Percentiles rank a stretch among this genome's conserved stretches.
These are phyloP conservation scores for Perkinsus olseni DNA, from an alignment of 169 alveolate species.

Conservation along the genomic window DNA sequence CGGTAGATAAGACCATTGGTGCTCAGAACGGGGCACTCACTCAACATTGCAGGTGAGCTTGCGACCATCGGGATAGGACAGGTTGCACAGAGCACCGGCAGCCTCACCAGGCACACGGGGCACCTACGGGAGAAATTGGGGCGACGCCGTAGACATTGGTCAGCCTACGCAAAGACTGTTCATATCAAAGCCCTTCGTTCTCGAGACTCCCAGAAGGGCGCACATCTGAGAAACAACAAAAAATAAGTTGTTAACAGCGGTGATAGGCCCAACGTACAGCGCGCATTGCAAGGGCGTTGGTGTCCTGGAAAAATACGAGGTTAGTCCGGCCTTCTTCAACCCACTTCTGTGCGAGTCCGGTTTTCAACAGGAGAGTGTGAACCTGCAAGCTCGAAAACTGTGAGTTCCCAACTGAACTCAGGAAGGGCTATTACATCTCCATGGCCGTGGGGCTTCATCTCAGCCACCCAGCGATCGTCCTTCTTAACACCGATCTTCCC, in stretches of 20 bases:
- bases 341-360: background rate
- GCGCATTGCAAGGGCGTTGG: background rate
- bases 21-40: background rate
- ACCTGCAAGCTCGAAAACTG: background rate
- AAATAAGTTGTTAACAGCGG: background rate
- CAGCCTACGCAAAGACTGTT: background rate
- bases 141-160: background rate
- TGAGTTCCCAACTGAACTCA: too few relatives aligned
- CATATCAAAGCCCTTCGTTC: background rate
- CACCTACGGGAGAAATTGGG: background rate
- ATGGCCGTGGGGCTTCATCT: constrained; percentile 90
- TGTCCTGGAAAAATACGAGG: background rate
- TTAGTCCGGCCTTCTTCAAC: background rate
- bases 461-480: constrained; percentile 21
- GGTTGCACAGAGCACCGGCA: constrained; percentile 63
- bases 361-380: background rate
- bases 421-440: constrained; percentile 69
- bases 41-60: constrained; percentile 63
- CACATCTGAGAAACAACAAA: background rate
- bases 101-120: constrained; percentile 79
- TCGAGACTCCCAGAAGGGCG: constrained; percentile 1
- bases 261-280: background rate
- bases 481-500: constrained; percentile 34
- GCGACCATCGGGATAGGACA: constrained; percentile 46
- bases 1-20: background rate